A percentile compares a stretch with the other conserved stretches of the same genome.
Evolutionary conservation across 1,284 basidiomycete genomes (phyloP).

Genomic region (Mycena sp.): DNA sequence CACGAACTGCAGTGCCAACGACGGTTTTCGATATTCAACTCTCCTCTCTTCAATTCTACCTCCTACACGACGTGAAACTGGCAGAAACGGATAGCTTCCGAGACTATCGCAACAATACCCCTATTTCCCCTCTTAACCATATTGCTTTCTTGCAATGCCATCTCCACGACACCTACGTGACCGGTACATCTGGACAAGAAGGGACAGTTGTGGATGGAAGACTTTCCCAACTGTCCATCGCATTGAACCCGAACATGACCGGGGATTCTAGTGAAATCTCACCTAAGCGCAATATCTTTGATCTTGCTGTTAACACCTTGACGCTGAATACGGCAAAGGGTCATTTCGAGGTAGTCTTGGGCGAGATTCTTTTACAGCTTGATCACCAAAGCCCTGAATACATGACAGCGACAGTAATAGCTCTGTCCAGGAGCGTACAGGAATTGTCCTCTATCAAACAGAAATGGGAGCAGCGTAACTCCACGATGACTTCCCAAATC

Average conservation of each 20-base stretch:
- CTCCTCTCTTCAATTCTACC: slow-evolving; percentile 42
- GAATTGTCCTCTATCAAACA: slow-evolving; percentile 37
- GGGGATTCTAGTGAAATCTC: background rate
- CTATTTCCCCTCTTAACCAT: background rate
- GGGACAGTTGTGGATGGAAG: slow-evolving; percentile 9
- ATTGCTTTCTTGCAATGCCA: slow-evolving; percentile 6
- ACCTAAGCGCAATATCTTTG: background rate
- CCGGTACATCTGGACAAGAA: background rate
- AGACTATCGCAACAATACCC: background rate
- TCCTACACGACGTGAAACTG: slow-evolving; percentile 42
- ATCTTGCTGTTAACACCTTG: slow-evolving; percentile 3
- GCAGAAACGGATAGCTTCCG: slow-evolving; percentile 8
- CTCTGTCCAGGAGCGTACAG: slow-evolving; percentile 39
- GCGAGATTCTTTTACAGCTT: slow-evolving; percentile 44
- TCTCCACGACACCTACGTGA: slow-evolving; percentile 11
- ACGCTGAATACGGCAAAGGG: slow-evolving; percentile 15
- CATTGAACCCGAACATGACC: slow-evolving; percentile 1
- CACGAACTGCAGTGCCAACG: slow-evolving; percentile 25
- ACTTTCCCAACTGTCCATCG: slow-evolving; percentile 7
- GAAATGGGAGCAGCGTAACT: slow-evolving; percentile 42
- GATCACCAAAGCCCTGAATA: slow-evolving; percentile 58
- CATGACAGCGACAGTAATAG: slow-evolving; percentile 46
- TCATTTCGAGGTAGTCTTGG: slow-evolving; percentile 40
- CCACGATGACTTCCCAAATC: slow-evolving; percentile 42
- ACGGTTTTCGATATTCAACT: slow-evolving; percentile 47